phyloP scores from a whole-genome alignment of 2,329 filamentous ascomycete genomes.

The Aureobasidium sp. region DNA sequence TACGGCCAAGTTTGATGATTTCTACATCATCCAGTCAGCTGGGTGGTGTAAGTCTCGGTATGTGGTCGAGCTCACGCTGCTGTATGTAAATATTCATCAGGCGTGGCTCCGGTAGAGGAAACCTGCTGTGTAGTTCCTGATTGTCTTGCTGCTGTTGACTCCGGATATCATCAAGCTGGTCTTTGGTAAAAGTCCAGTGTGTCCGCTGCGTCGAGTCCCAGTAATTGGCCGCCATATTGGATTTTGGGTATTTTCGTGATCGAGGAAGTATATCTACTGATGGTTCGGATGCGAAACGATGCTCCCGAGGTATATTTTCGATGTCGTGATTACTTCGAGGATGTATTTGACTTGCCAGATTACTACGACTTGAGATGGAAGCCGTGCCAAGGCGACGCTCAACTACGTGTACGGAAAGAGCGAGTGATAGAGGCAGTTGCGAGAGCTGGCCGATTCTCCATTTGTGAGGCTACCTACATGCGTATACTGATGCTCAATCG shows the following conservation, averaged over 20 bases:
- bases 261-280: background rate
- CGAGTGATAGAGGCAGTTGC: background rate
- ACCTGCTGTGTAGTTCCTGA: conserved; percentile 63
- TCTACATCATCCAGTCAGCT: conserved; percentile 40
- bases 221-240: conserved; percentile 81
- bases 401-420: background rate
- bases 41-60: background rate
- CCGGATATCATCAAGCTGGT: conserved; percentile 66
- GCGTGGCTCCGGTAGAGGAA: conserved; percentile 70
- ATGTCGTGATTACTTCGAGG: background rate
- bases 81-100: conserved; percentile 89
- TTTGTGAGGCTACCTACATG: background rate
- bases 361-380: background rate
- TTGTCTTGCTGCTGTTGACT: conserved; percentile 43
- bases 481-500: background rate
- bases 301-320: background rate
- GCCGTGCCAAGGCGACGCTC: background rate
- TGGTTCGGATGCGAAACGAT: background rate
- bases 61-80: conserved; percentile 52
- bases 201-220: conserved; percentile 90
- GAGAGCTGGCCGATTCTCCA: background rate
- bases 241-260: background rate
- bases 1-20: conserved; percentile 72
- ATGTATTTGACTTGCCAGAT: background rate
- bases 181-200: conserved; percentile 83